A percentile compares a stretch with the other conserved stretches of the same genome.
Conservation (phyloP, 2,329 filamentous ascomycete species). For the Botrytis squamosa region DNA sequence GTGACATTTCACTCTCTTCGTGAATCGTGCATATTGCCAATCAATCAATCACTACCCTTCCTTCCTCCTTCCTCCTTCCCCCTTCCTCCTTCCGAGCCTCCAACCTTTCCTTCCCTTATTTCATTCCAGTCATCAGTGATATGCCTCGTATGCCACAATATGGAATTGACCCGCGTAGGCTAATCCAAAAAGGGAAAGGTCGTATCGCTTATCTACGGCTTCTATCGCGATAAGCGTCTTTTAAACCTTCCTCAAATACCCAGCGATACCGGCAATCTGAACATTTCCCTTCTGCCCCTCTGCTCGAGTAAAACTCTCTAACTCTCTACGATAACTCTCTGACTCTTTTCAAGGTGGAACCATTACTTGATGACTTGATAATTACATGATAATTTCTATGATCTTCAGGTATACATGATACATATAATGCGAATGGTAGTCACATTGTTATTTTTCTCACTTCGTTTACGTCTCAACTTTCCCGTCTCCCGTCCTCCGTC, state of each 20-base stretch:
- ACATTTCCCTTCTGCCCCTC: too few species aligned
- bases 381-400: slow-evolving; percentile 9
- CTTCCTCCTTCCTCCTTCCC: too few species aligned
- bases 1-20: neutral
- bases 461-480: neutral
- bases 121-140: neutral
- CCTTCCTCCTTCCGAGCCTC: neutral
- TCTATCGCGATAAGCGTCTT: slow-evolving; percentile 13
- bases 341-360: neutral
- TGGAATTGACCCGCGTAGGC: neutral
- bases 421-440: neutral
- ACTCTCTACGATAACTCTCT: neutral
- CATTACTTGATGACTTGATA: neutral
- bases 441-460: neutral
- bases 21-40: neutral
- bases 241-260: neutral
- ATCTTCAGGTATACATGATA: neutral
- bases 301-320: neutral
- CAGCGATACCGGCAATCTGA: slow-evolving; percentile 12
- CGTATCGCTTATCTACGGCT: slow-evolving; percentile 15
- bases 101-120: neutral
- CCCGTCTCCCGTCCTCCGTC: neutral
- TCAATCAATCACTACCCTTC: too few species aligned
- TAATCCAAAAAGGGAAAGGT: neutral
- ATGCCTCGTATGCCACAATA: neutral